phyloP scores from a whole-genome alignment of 768 basidiomycete genomes.

The Tephrocybe sp. region DNA sequence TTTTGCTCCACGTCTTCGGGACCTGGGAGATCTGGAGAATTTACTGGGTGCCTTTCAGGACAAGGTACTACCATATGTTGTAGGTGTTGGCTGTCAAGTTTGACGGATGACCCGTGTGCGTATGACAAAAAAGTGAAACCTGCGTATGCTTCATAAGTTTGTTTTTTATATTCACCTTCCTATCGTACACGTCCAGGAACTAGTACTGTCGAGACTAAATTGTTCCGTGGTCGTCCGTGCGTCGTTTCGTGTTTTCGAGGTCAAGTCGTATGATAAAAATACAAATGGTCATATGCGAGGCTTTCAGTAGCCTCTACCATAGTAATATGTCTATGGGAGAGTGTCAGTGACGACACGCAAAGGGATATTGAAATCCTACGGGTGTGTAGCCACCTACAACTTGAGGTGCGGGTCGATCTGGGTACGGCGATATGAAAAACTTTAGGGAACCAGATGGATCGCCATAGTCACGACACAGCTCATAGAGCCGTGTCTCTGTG shows the following conservation, averaged over 20 bases:
- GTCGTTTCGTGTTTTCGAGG: not conserved
- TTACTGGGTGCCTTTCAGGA: not conserved
- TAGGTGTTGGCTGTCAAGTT: constrained; percentile 11
- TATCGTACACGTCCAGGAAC: constrained; percentile 18
- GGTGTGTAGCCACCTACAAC: constrained; percentile 14
- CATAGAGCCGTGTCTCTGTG: constrained; percentile 38
- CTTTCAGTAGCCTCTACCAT: constrained; percentile 13
- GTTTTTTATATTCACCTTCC: constrained; percentile 22
- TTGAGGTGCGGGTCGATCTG: constrained; percentile 37
- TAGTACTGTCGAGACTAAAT: constrained; percentile 4
- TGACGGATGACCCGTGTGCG: constrained; percentile 11
- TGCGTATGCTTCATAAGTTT: constrained; percentile 4
- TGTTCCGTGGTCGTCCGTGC: not conserved
- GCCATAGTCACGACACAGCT: constrained; percentile 43
- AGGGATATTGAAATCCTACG: constrained; percentile 2
- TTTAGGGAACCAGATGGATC: constrained; percentile 50
- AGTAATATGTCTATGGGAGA: constrained; percentile 8
- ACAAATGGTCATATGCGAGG: not conserved
- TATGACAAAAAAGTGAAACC: not conserved
- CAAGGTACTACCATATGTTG: not conserved
- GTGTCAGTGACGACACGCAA: not conserved
- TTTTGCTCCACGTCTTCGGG: not conserved
- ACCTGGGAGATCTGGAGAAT: not conserved
- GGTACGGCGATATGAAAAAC: constrained; percentile 48
- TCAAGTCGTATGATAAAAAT: not conserved